Conservation (phyloP, 2,329 filamentous ascomycete species). For the Phoma sp. region DNA sequence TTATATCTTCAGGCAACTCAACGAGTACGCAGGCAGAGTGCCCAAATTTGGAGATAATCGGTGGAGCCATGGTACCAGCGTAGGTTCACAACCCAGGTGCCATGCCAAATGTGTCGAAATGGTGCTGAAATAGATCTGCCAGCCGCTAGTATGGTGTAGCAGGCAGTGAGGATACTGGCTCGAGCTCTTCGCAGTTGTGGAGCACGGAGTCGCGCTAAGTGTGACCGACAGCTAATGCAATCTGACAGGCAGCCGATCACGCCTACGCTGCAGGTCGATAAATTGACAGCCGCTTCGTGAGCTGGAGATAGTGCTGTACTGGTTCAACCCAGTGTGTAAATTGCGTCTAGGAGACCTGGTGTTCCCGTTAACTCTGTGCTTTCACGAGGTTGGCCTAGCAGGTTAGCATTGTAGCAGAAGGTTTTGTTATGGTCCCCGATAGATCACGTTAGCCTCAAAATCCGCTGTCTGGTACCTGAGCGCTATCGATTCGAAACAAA, state of each 20-base stretch:
- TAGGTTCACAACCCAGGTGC: constrained; percentile 16
- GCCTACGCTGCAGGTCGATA: constrained; percentile 15
- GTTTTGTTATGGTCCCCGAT: constrained; percentile 1
- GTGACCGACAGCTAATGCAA: constrained; percentile 18
- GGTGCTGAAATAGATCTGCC: constrained; percentile 22
- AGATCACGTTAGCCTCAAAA: constrained; percentile 5
- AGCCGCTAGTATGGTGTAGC: constrained; percentile 24
- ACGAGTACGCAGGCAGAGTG: constrained; percentile 24
- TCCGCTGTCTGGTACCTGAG: constrained; percentile 5
- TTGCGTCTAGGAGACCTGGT: background rate
- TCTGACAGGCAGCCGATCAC: constrained; percentile 23
- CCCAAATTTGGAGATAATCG: constrained; percentile 15
- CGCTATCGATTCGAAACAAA: constrained; percentile 23
- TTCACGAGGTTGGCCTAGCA: background rate
- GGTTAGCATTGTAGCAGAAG: background rate
- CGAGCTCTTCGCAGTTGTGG: constrained; percentile 17
- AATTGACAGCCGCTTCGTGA: constrained; percentile 8
- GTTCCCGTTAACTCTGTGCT: background rate
- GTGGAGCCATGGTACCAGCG: constrained; percentile 12
- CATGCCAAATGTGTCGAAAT: constrained; percentile 15
- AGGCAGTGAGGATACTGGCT: constrained; percentile 27
- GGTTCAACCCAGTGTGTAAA: background rate
- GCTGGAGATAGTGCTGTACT: background rate
- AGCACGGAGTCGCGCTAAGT: constrained; percentile 24
- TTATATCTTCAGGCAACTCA: constrained; percentile 29